phyloP scores from a whole-genome alignment of 2,329 filamentous ascomycete genomes.

The Fusarium heterosporum region DNA sequence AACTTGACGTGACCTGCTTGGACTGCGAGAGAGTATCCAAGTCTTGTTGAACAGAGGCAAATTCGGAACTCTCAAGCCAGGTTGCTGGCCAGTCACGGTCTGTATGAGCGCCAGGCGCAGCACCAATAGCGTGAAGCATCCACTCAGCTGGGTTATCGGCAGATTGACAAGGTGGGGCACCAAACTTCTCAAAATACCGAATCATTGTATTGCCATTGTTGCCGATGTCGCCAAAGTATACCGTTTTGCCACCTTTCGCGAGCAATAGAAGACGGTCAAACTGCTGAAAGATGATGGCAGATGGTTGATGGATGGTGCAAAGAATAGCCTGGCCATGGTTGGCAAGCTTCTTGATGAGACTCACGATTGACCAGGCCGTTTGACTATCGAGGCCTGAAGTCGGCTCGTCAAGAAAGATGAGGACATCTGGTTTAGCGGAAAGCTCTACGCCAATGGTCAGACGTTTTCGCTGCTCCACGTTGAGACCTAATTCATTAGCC shows the following conservation, averaged over 20 bases:
- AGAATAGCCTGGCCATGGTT: slow-evolving; percentile 60
- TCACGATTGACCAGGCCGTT: slow-evolving; percentile 68
- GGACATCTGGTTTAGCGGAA: slow-evolving; percentile 63
- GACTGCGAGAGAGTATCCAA: slow-evolving; percentile 59
- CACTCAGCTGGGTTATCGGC: slow-evolving; percentile 77
- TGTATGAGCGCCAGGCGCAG: slow-evolving; percentile 59
- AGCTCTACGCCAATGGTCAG: slow-evolving; percentile 68
- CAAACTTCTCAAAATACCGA: slow-evolving; percentile 79
- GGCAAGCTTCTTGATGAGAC: slow-evolving; percentile 69
- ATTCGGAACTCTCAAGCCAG: slow-evolving; percentile 69
- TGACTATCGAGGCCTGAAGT: slow-evolving; percentile 69
- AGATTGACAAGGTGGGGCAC: slow-evolving; percentile 69
- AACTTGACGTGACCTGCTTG: rapidly evolving
- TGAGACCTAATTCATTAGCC: slow-evolving; percentile 52
- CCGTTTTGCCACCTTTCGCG: slow-evolving; percentile 23
- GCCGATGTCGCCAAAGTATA: slow-evolving; percentile 67
- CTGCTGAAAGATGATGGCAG: slow-evolving; percentile 46
- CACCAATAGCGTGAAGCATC: slow-evolving; percentile 57
- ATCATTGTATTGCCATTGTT: slow-evolving; percentile 74
- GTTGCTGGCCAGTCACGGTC: slow-evolving; percentile 71
- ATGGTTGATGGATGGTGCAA: slow-evolving; percentile 17
- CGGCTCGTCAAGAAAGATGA: slow-evolving; percentile 70
- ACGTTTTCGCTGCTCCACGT: slow-evolving; percentile 68
- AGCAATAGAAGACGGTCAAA: slow-evolving; percentile 68
- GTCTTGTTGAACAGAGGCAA: slow-evolving; percentile 64